phyloP scores from a whole-genome alignment of 306 rosid species.

The Citrullus colocynthis region DNA sequence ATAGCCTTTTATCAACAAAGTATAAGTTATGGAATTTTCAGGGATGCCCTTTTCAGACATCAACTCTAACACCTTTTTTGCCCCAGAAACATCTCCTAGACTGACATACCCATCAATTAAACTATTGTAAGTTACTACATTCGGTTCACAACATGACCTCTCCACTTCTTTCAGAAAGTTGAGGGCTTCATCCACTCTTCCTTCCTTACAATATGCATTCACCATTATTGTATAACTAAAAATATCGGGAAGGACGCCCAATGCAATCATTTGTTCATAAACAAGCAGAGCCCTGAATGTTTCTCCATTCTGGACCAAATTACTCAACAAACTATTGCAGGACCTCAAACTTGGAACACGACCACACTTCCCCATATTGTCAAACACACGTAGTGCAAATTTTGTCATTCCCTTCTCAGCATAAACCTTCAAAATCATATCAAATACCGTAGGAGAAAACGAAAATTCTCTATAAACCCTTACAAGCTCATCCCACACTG shows the following conservation, averaged over 20 bases:
- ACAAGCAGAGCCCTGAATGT: conserved; percentile 25
- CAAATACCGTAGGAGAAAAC: conserved; percentile 49
- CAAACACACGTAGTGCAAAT: conserved; percentile 60
- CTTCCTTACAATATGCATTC: conserved; percentile 46
- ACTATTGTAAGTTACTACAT: conserved; percentile 52
- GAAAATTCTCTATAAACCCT: conserved; percentile 29
- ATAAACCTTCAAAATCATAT: conserved; percentile 52
- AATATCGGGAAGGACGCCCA: conserved; percentile 51
- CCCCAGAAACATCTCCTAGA: conserved; percentile 42
- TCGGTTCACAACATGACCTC: conserved; percentile 40
- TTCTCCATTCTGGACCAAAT: conserved; percentile 37
- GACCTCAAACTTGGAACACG: conserved; percentile 54
- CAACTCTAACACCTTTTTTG: conserved; percentile 30
- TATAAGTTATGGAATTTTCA: conserved; percentile 45
- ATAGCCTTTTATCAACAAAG: conserved; percentile 49
- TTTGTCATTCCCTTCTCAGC: conserved; percentile 48
- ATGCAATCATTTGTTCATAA: conserved; percentile 40
- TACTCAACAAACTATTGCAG: conserved; percentile 57
- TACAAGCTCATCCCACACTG: conserved; percentile 37
- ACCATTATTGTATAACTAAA: conserved; percentile 51
- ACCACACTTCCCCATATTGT: conserved; percentile 47
- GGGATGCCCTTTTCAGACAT: conserved; percentile 41
- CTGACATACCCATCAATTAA: conserved; percentile 54
- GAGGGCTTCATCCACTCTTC: conserved; percentile 31
- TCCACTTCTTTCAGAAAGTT: conserved; percentile 46